Conservation (phyloP, 139 green algal species). For the Pleodorina starrii region DNA sequence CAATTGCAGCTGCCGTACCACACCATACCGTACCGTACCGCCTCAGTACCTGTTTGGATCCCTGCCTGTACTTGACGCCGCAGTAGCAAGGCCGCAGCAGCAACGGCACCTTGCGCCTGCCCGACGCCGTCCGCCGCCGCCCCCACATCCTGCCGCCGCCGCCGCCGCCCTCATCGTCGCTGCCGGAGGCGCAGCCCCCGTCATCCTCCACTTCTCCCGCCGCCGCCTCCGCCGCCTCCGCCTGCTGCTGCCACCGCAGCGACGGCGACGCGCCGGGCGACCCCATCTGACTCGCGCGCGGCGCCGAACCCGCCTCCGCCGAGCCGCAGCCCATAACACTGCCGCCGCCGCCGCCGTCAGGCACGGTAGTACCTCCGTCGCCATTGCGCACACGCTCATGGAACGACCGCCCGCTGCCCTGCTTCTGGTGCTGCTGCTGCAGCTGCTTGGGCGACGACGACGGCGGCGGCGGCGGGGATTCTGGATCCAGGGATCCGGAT, state of each 20-base stretch:
- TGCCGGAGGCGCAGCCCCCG: not conserved
- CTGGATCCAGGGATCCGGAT: too few species aligned
- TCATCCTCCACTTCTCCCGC: too few species aligned
- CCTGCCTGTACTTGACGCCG: not conserved
- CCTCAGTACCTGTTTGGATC: not conserved
- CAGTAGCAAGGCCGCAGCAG: constrained; percentile 33
- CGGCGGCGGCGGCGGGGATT: too few species aligned
- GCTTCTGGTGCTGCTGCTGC: not conserved
- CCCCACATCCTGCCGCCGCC: not conserved
- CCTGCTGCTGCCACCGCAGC: not conserved
- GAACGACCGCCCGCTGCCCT: too few species aligned
- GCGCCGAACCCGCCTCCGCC: too few species aligned
- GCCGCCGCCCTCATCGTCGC: not conserved
- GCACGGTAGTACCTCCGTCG: too few species aligned
- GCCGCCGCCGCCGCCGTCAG: too few species aligned
- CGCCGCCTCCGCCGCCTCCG: too few species aligned
- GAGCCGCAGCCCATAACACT: too few species aligned
- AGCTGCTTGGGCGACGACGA: not conserved
- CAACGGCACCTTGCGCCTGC: constrained; percentile 11
- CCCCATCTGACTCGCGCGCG: not conserved
- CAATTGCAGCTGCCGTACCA: too few species aligned
- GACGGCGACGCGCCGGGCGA: not conserved
- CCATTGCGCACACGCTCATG: too few species aligned
- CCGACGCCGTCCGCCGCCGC: not conserved
- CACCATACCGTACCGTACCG: too few species aligned